Conservation (phyloP, 164 flowering plant genomes). For the Stephania yunnanensis region DNA sequence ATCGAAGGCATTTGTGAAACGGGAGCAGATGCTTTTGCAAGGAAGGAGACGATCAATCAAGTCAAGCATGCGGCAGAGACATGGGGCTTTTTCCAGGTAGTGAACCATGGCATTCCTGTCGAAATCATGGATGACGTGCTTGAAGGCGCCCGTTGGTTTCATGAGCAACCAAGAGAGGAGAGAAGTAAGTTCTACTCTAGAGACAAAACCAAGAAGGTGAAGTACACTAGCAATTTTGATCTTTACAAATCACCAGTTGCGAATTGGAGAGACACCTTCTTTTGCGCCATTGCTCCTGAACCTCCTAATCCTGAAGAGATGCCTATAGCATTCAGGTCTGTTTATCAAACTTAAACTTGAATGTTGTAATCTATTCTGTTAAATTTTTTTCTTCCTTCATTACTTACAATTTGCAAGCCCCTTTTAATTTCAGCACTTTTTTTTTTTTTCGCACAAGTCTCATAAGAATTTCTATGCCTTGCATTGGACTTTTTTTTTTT, state of each 20-base stretch:
- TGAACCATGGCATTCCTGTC: conserved; percentile 18
- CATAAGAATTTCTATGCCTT: too few relatives aligned
- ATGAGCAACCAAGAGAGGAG: conserved; percentile 18
- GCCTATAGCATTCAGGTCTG: conserved; percentile 14
- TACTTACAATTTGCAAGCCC: too few relatives aligned
- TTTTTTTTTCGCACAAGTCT: too few relatives aligned
- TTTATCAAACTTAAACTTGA: neutral
- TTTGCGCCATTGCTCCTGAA: neutral
- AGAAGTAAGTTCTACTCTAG: conserved; percentile 5
- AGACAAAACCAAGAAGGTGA: neutral
- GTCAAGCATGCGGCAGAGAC: conserved; percentile 1
- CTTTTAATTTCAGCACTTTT: too few relatives aligned
- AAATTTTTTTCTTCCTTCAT: too few relatives aligned
- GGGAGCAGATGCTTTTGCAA: neutral
- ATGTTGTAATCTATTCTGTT: neutral
- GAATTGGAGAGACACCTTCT: neutral
- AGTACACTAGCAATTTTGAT: too few relatives aligned
- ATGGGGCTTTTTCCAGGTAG: conserved; percentile 21
- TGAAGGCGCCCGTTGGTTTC: conserved; percentile 6
- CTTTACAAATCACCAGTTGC: too few relatives aligned
- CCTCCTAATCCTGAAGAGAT: conserved; percentile 17
- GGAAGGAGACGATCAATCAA: conserved; percentile 1
- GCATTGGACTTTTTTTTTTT: too few relatives aligned
- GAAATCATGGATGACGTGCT: conserved; percentile 14
- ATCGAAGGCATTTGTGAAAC: conserved; percentile 1